Conservation (phyloP, 2,329 filamentous ascomycete genomes). For the Phialophora expanda region DNA sequence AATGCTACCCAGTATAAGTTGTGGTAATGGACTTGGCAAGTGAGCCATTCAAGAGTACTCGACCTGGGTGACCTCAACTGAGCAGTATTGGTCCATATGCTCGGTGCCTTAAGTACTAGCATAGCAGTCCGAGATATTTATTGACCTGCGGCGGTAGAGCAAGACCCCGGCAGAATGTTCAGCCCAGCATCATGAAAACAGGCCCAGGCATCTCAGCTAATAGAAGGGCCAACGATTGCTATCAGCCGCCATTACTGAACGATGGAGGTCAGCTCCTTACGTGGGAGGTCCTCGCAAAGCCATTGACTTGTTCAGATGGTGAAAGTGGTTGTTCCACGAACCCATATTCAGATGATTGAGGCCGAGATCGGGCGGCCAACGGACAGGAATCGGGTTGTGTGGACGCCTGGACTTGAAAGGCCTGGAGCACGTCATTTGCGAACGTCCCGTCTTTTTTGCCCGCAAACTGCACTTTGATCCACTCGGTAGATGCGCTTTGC, state of each 20-base stretch:
- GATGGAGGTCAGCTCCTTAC: neutral
- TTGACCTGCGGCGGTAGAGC: no score
- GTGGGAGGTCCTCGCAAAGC: neutral
- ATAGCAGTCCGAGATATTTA: neutral
- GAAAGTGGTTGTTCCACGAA: neutral
- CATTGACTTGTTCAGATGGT: neutral
- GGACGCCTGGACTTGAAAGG: neutral
- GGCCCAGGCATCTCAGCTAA: neutral
- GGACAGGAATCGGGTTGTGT: conserved; percentile 6
- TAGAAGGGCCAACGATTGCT: neutral
- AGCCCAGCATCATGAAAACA: neutral
- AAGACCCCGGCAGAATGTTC: conserved; percentile 7
- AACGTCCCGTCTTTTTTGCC: conserved; percentile 10
- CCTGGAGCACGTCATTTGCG: conserved; percentile 25
- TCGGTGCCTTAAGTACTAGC: neutral
- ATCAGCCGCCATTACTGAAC: neutral
- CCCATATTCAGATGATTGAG: neutral
- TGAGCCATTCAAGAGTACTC: neutral
- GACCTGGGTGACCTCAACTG: neutral
- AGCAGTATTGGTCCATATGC: neutral
- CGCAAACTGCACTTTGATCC: conserved; percentile 19
- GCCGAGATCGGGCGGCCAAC: conserved; percentile 4
- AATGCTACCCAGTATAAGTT: neutral
- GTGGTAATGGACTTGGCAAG: neutral
- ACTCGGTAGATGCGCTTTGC: conserved; percentile 21